A percentile compares a stretch with the other conserved stretches of the same genome.
Evolutionary conservation across 352 stramenopile species (phyloP).

Genomic region (Globisporangium carolinianum): DNA sequence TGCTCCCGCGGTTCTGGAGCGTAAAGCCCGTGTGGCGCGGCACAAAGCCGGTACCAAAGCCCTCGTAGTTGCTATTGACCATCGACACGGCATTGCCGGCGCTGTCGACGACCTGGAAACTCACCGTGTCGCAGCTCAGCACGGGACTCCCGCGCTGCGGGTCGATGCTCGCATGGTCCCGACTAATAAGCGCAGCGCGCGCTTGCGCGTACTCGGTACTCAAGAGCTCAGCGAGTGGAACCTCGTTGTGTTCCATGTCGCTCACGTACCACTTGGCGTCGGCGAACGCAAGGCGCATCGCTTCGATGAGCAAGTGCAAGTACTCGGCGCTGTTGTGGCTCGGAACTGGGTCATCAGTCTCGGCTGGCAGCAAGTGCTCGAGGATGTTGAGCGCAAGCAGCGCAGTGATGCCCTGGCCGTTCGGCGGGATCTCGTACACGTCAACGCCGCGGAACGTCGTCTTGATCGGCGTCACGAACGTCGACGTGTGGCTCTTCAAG

Average conservation of each 20-base stretch:
- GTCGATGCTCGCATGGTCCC: slow-evolving; percentile 40
- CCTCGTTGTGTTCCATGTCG: slow-evolving; percentile 59
- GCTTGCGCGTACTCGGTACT: slow-evolving; percentile 64
- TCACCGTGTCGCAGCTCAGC: slow-evolving; percentile 88
- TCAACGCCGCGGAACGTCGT: slow-evolving; percentile 80
- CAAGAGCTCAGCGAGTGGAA: slow-evolving; percentile 72
- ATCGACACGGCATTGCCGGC: slow-evolving; percentile 95
- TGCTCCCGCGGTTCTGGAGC: slow-evolving; percentile 95
- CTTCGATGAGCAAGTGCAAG: slow-evolving; percentile 90
- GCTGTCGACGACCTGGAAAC: slow-evolving; percentile 95
- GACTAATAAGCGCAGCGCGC: slow-evolving; percentile 36
- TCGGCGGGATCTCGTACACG: slow-evolving; percentile 94
- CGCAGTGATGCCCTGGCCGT: slow-evolving; percentile 94
- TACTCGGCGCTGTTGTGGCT: slow-evolving; percentile 57
- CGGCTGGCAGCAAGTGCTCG: slow-evolving; percentile 36
- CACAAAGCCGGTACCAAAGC: slow-evolving; percentile 95
- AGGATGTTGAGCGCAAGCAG: slow-evolving; percentile 94
- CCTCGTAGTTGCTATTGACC: slow-evolving; percentile 98
- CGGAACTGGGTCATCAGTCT: slow-evolving; percentile 18
- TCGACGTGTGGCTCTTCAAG: slow-evolving; percentile 76
- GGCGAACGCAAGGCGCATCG: slow-evolving; percentile 91
- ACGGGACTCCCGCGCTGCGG: slow-evolving; percentile 47
- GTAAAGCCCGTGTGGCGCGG: slow-evolving; percentile 92
- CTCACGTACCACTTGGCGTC: slow-evolving; percentile 86
- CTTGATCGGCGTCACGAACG: slow-evolving; percentile 90